phyloP scores from a whole-genome alignment of 1,284 basidiomycete genomes.

The Singerocomus inundabilis region DNA sequence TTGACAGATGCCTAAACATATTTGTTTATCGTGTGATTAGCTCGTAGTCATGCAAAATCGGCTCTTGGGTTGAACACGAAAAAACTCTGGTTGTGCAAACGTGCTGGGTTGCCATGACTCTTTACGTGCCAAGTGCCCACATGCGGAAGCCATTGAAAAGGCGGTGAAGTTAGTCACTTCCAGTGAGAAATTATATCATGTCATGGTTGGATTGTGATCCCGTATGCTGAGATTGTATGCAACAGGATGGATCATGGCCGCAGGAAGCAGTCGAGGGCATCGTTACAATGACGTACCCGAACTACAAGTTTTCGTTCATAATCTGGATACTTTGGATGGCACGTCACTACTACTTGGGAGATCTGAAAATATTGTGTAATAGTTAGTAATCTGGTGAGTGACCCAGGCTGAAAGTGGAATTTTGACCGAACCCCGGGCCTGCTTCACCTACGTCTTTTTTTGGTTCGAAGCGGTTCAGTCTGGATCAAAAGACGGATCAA shows the following conservation, averaged over 20 bases:
- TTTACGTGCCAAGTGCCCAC: slow-evolving; percentile 88
- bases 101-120: slow-evolving; percentile 88
- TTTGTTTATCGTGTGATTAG: background rate
- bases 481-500: no score
- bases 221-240: slow-evolving; percentile 7
- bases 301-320: slow-evolving; percentile 94
- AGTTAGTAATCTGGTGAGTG: no score
- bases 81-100: slow-evolving; percentile 92
- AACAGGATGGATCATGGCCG: slow-evolving; percentile 89
- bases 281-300: slow-evolving; percentile 91
- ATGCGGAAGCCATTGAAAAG: slow-evolving; percentile 79
- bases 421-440: no score
- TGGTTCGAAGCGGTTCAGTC: no score
- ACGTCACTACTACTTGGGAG: slow-evolving; percentile 60
- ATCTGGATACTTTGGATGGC: slow-evolving; percentile 89
- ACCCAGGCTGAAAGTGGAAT: no score
- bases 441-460: no score
- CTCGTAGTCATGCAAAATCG: slow-evolving; percentile 80
- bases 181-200: slow-evolving; percentile 44
- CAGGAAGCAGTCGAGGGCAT: slow-evolving; percentile 94
- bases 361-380: no score
- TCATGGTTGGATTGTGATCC: background rate
- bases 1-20: background rate
- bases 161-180: no score
- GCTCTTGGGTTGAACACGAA: slow-evolving; percentile 83